These are phyloP conservation scores for Monilinia aucupariae DNA, from an alignment of 2,329 filamentous ascomycete genomes.

Conservation along the genomic window DNA sequence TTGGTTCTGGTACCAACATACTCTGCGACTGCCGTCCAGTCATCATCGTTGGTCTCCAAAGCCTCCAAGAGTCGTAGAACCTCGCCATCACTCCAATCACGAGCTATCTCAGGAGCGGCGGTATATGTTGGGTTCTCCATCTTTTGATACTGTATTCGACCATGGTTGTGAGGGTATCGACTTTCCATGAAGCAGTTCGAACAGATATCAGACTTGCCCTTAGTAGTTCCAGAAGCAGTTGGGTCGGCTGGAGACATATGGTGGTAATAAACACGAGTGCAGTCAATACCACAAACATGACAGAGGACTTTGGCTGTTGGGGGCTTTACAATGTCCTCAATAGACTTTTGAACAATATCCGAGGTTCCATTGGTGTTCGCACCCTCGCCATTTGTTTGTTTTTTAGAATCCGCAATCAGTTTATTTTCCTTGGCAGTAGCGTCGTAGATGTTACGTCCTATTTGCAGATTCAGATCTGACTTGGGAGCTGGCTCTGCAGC, in stretches of 20 bases:
- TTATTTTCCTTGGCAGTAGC: slow-evolving; percentile 71
- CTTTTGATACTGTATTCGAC: slow-evolving; percentile 76
- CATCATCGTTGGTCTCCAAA: slow-evolving; percentile 87
- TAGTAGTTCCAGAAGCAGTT: slow-evolving; percentile 37
- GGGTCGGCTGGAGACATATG: slow-evolving; percentile 48
- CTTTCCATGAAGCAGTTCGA: slow-evolving; percentile 84
- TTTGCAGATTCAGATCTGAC: slow-evolving; percentile 81
- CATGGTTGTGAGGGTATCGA: slow-evolving; percentile 73
- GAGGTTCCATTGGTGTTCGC: slow-evolving; percentile 59
- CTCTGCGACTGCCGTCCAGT: slow-evolving; percentile 89
- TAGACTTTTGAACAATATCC: slow-evolving; percentile 37
- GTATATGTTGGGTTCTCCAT: slow-evolving; percentile 84
- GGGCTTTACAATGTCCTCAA: slow-evolving; percentile 59
- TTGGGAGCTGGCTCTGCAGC: slow-evolving; percentile 62
- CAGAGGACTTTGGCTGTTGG: slow-evolving; percentile 71
- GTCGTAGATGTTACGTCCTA: slow-evolving; percentile 94
- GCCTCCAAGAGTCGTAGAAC: slow-evolving; percentile 84
- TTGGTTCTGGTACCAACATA: slow-evolving; percentile 86
- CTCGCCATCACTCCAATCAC: slow-evolving; percentile 91
- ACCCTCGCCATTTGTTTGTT: slow-evolving; percentile 68
- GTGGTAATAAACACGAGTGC: slow-evolving; percentile 66
- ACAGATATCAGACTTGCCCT: slow-evolving; percentile 79
- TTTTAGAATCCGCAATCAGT: slow-evolving; percentile 60
- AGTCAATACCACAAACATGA: slow-evolving; percentile 88
- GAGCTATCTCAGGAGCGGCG: slow-evolving; percentile 60